Evolutionary conservation across 306 rosid species (phyloP).

Genomic region (Corylus americana): DNA sequence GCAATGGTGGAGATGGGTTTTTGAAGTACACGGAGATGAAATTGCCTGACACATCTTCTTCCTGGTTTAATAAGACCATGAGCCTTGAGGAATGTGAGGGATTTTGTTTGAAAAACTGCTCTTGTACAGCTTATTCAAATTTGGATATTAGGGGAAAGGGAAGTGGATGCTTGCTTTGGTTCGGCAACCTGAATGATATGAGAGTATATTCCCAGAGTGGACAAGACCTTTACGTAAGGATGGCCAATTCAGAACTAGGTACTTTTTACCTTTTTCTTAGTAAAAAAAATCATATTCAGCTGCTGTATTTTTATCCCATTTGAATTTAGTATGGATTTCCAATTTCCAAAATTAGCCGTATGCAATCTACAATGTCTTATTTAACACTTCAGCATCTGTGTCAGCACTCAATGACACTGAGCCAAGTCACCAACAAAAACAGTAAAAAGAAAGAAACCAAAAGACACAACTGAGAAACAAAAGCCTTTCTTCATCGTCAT

Average conservation of each 20-base stretch:
- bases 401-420: too few species aligned
- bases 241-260: neutral
- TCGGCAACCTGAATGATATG: constrained; percentile 29
- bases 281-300: too few species aligned
- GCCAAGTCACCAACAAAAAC: too few species aligned
- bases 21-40: neutral
- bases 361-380: too few species aligned
- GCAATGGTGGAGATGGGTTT: constrained; percentile 17
- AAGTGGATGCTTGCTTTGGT: constrained; percentile 44
- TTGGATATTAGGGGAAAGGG: constrained; percentile 26
- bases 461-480: too few species aligned
- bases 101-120: constrained; percentile 33
- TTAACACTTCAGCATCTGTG: too few species aligned
- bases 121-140: constrained; percentile 32
- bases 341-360: too few species aligned
- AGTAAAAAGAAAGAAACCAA: too few species aligned
- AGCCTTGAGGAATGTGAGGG: constrained; percentile 28
- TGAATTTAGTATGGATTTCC: too few species aligned
- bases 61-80: constrained; percentile 30
- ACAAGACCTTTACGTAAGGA: constrained; percentile 21
- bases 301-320: too few species aligned
- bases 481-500: too few species aligned
- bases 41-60: constrained; percentile 25
- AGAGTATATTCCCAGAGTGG: constrained; percentile 24
- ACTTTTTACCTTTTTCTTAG: neutral